A percentile compares a stretch with the other conserved stretches of the same genome.
Conservation (phyloP, 2,329 filamentous ascomycete species). For the Periconia sp. region DNA sequence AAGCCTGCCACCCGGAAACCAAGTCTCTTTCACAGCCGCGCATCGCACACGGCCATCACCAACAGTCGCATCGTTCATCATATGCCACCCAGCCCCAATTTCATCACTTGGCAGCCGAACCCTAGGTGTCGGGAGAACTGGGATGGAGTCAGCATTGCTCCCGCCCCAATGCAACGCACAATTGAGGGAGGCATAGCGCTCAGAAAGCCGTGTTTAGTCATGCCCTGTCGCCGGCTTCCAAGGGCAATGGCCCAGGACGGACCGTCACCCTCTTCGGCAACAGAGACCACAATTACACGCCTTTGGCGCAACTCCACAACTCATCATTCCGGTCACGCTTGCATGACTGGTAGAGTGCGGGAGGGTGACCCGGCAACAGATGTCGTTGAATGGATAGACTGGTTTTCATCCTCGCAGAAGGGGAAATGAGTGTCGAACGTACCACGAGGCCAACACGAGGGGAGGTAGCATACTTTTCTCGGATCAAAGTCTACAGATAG, state of each 20-base stretch:
- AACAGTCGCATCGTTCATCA: too few species aligned
- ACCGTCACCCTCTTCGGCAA: slow-evolving; percentile 33
- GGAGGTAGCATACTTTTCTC: not conserved
- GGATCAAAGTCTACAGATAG: slow-evolving; percentile 4
- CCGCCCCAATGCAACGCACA: not conserved
- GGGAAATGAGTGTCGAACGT: slow-evolving; percentile 19
- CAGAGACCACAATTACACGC: slow-evolving; percentile 60
- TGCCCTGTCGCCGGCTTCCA: slow-evolving; percentile 62
- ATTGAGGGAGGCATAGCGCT: slow-evolving; percentile 33
- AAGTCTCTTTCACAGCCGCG: too few species aligned
- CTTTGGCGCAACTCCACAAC: slow-evolving; percentile 72
- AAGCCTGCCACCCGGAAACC: too few species aligned
- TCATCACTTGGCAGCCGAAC: too few species aligned
- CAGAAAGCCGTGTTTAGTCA: slow-evolving; percentile 73
- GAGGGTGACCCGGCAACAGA: slow-evolving; percentile 70
- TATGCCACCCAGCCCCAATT: too few species aligned
- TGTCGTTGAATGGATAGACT: slow-evolving; percentile 67
- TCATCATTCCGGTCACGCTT: slow-evolving; percentile 59
- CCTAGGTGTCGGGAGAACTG: not conserved
- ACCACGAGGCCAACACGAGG: slow-evolving; percentile 11
- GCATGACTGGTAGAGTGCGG: slow-evolving; percentile 62
- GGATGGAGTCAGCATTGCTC: not conserved
- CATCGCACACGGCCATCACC: too few species aligned
- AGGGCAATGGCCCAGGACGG: slow-evolving; percentile 49
- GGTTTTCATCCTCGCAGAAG: slow-evolving; percentile 57